Conservation (phyloP, 2,329 filamentous ascomycete genomes). For the Colletotrichum endophyticum region DNA sequence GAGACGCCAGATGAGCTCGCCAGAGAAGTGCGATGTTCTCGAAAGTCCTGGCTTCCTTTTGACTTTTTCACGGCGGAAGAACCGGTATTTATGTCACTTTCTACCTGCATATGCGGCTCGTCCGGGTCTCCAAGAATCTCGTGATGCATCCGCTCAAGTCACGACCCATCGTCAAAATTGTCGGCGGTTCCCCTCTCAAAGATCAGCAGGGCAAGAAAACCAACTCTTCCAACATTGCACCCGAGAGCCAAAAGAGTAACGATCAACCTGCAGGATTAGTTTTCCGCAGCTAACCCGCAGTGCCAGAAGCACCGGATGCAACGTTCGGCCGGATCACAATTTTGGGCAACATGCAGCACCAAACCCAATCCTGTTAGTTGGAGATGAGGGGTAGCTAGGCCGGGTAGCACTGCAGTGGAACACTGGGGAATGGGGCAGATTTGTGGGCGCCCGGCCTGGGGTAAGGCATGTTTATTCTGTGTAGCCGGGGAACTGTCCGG, state of each 20-base stretch:
- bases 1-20: background rate
- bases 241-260: background rate
- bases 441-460: background rate
- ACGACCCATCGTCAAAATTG: conserved; percentile 7
- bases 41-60: background rate
- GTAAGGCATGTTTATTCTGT: background rate
- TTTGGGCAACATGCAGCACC: background rate
- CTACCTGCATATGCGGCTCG: background rate
- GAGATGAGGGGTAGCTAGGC: background rate
- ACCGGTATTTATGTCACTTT: background rate
- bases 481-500: background rate
- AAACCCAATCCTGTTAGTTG: background rate
- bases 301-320: background rate
- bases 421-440: background rate
- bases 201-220: background rate
- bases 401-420: background rate
- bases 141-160: background rate
- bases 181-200: background rate
- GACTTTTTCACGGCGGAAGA: background rate
- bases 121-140: background rate
- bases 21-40: background rate
- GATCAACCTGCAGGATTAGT: background rate
- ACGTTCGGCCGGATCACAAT: background rate
- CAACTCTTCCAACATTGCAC: background rate
- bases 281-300: conserved; percentile 1